A percentile compares a stretch with the other conserved stretches of the same genome.
Conservation (phyloP, 1,284 basidiomycete genomes). For the Tilletia walkeri region DNA sequence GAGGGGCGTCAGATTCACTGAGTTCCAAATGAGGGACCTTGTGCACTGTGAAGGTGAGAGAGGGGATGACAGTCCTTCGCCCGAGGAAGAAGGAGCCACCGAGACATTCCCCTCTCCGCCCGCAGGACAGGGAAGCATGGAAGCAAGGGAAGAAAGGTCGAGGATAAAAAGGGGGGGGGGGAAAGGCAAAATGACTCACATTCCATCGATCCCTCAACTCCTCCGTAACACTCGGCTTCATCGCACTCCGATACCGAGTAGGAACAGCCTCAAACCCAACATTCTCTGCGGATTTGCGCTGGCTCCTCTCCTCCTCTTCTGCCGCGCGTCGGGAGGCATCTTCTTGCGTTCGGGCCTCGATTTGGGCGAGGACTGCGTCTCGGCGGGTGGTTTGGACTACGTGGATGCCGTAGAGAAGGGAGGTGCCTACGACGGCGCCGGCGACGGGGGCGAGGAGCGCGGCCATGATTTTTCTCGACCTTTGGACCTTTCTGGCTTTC, state of each 20-base stretch:
- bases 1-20: neutral
- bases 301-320: neutral
- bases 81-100: too few relatives aligned
- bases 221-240: neutral
- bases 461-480: neutral
- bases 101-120: too few relatives aligned
- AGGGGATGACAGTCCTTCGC: too few relatives aligned
- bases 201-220: slow-evolving; percentile 7
- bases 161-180: too few relatives aligned
- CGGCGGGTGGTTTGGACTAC: neutral
- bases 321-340: neutral
- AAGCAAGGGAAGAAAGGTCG: too few relatives aligned
- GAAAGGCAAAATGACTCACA: neutral
- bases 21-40: too few relatives aligned
- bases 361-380: neutral
- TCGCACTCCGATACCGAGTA: slow-evolving; percentile 6
- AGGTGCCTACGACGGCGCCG: slow-evolving; percentile 14
- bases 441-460: slow-evolving; percentile 14
- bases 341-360: neutral
- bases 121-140: too few relatives aligned
- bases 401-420: slow-evolving; percentile 14
- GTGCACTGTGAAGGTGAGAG: too few relatives aligned
- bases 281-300: neutral
- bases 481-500: too few relatives aligned
- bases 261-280: neutral